phyloP scores from a whole-genome alignment of 2,329 filamentous ascomycete genomes.

The Tolypocladium nubicola region DNA sequence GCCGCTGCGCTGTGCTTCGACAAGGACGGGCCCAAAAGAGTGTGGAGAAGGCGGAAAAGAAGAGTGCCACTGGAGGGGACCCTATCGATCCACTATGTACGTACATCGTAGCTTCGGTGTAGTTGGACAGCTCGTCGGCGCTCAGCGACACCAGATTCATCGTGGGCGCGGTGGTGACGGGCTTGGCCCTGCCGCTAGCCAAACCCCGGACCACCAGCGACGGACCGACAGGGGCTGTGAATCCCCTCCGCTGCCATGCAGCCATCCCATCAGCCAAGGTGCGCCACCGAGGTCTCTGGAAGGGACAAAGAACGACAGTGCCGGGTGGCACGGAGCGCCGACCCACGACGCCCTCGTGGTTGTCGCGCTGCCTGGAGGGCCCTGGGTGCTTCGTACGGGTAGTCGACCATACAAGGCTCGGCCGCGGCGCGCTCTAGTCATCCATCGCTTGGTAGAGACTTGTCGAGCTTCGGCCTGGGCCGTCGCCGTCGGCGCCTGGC shows the following conservation, averaged over 20 bases:
- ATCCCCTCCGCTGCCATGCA: neutral
- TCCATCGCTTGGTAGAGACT: too few relatives aligned
- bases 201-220: neutral
- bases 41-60: neutral
- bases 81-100: neutral
- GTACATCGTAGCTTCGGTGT: neutral
- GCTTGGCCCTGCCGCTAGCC: neutral
- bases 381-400: neutral
- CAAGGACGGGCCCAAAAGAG: neutral
- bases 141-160: neutral
- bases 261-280: neutral
- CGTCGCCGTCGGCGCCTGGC: neutral
- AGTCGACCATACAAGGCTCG: too few relatives aligned
- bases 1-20: neutral
- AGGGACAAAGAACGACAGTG: neutral
- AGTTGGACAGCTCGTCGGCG: neutral
- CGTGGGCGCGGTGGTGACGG: neutral
- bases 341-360: neutral
- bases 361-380: neutral
- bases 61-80: neutral
- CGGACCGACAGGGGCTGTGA: neutral
- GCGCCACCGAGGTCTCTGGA: neutral
- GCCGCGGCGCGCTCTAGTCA: neutral
- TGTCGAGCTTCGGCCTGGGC: neutral
- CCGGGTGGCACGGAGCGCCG: neutral